Conservation (phyloP, 2,329 filamentous ascomycete species). For the Colletotrichum karsti region DNA sequence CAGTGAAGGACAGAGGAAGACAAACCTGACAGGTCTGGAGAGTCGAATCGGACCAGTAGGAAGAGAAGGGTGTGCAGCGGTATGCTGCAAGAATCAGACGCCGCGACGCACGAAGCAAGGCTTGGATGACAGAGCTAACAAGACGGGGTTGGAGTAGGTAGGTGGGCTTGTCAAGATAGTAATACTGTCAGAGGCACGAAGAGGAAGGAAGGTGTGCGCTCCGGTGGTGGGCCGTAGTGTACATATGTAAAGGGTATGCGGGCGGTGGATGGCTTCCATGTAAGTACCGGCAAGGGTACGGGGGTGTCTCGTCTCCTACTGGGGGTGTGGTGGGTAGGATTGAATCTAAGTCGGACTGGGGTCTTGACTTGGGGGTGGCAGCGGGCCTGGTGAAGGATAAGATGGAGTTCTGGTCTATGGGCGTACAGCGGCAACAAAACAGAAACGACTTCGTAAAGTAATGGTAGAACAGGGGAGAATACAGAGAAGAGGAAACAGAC, state of each 20-base stretch:
- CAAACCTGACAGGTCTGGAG: slow-evolving; percentile 8
- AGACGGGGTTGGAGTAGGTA: slow-evolving; percentile 24
- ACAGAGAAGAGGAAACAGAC: neutral
- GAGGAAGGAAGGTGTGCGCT: slow-evolving; percentile 16
- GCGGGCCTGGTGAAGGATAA: slow-evolving; percentile 19
- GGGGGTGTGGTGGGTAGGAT: slow-evolving; percentile 29
- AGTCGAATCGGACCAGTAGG: slow-evolving; percentile 26
- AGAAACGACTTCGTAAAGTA: neutral
- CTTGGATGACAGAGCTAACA: slow-evolving; percentile 19
- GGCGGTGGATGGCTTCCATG: slow-evolving; percentile 14
- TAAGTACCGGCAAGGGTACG: slow-evolving; percentile 30
- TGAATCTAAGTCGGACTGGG: slow-evolving; percentile 27
- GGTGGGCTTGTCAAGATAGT: slow-evolving; percentile 28
- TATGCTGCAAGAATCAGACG: slow-evolving; percentile 31
- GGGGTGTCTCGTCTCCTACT: slow-evolving; percentile 21
- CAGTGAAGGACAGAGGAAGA: slow-evolving; percentile 15
- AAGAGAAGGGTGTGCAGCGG: slow-evolving; percentile 14
- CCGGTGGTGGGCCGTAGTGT: slow-evolving; percentile 24
- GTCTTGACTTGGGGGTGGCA: slow-evolving; percentile 17
- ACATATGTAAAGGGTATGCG: slow-evolving; percentile 29
- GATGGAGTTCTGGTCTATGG: slow-evolving; percentile 7
- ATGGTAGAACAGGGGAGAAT: neutral
- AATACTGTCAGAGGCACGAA: slow-evolving; percentile 22
- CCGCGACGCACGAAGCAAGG: slow-evolving; percentile 29
- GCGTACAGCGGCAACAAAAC: neutral